Conservation (phyloP, 1,139 yeast species). For the Saccharomyces hybrid region DNA sequence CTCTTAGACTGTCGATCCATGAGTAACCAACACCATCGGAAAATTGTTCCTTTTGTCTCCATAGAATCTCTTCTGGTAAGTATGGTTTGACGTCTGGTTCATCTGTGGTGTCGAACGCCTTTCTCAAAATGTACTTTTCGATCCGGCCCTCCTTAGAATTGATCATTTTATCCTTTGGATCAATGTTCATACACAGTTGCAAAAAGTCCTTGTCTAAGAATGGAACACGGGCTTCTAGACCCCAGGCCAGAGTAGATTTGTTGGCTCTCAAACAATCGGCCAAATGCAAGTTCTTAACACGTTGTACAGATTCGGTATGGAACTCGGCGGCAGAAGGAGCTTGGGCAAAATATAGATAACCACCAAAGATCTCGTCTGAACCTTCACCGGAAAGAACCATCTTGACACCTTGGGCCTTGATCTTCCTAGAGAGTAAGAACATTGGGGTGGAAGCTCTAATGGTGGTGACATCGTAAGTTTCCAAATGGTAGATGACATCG, state of each 20-base stretch:
- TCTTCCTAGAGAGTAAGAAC: constrained; percentile 92
- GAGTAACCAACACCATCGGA: constrained; percentile 99
- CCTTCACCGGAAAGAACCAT: constrained; percentile 99
- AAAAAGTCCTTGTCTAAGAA: constrained; percentile 91
- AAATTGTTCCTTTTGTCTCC: constrained; percentile 99
- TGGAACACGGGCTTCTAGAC: constrained; percentile 98
- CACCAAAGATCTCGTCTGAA: constrained; percentile 97
- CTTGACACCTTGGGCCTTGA: constrained; percentile 98
- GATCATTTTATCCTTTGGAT: constrained; percentile 87
- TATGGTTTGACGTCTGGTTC: constrained; percentile 66
- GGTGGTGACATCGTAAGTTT: constrained; percentile 96
- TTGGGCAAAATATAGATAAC: constrained; percentile 91
- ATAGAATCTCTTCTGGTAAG: constrained; percentile 89
- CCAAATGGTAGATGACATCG: constrained; percentile 92
- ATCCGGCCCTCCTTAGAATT: constrained; percentile 59
- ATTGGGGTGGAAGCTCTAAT: constrained; percentile 98
- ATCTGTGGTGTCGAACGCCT: constrained; percentile 88
- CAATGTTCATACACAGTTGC: constrained; percentile 88
- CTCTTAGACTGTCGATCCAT: constrained; percentile 97
- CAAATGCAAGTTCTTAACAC: constrained; percentile 94
- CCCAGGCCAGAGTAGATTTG: constrained; percentile 99
- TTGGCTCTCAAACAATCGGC: constrained; percentile 98
- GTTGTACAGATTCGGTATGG: constrained; percentile 90
- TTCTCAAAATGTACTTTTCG: constrained; percentile 91
- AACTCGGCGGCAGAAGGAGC: constrained; percentile 90